Evolutionary conservation across 768 basidiomycete genomes (phyloP), one percentile per base, ranked within the genome.

Genomic region (Trametes villosa): DNA sequence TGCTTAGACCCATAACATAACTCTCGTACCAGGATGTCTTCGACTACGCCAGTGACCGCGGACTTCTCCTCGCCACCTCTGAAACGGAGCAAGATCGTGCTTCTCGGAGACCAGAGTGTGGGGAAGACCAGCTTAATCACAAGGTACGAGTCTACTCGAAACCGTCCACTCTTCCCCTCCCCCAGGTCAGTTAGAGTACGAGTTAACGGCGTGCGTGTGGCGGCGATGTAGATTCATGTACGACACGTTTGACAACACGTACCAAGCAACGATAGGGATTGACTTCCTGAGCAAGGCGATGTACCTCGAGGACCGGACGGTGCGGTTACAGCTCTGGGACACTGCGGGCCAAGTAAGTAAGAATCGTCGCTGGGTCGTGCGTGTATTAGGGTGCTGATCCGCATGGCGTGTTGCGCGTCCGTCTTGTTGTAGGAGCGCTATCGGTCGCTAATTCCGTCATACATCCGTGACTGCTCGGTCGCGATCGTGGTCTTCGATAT

Each of bases 251-350:
- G 97, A 99, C 81, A 98, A 98, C 76, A 98, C 96, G 44, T 99
- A 99, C 75, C 93, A 94, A 73, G 94, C 94, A 20, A 96, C 94
- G 11, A 96, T 96, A 72, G 94, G 96, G 59, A 99, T 99, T 76
- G 97, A 99, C 79, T 99, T 99, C 75, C 80, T 99, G 77, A 96
- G 94, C 79, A 99, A 99, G 82, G 98, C 97, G 0, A 96, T 99
- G 94, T 99, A 99, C 76, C 83, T 98, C 58, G 97, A 99, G 72
- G 97, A 99, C 78, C 83, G 97, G 69, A 99, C 97, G 1, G 96
- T 99, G 47, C 86, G 97, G 71, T 78, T 99, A 76, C 97, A 99
- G 72, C 79, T 99, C 17, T 99, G 97, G 97, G 97, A 99, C 75
- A 99, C 97, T 56, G 96, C 96, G 63, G 94, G 93, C 54, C 95